Conservation (phyloP, 176 grass and related monocot species). For the Themeda triandra region DNA sequence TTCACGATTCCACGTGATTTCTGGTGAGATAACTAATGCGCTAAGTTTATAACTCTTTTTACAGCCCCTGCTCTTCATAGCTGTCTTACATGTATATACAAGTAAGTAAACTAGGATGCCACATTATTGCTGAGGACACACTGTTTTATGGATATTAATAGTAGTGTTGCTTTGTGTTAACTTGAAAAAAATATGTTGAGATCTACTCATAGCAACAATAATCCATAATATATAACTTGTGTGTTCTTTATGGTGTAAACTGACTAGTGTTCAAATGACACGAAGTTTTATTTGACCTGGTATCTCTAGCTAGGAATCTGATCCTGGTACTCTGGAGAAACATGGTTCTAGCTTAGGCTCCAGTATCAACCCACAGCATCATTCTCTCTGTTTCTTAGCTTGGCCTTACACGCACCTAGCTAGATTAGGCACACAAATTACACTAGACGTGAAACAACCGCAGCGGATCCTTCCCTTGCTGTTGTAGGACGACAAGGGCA, state of each 20-base stretch:
- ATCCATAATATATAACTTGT: not conserved
- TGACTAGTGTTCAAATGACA: not conserved
- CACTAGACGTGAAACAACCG: not conserved
- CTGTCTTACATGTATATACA: not conserved
- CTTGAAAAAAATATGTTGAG: not conserved
- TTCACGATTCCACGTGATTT: no score
- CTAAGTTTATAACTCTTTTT: not conserved
- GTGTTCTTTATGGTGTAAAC: not conserved
- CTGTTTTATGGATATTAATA: not conserved
- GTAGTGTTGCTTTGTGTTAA: not conserved
- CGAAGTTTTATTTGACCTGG: not conserved
- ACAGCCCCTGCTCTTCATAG: not conserved
- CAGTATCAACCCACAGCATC: not conserved
- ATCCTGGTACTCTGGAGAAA: not conserved
- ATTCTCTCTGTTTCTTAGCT: not conserved
- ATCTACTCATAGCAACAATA: not conserved
- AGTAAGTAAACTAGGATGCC: not conserved
- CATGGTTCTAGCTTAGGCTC: not conserved
- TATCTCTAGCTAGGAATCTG: not conserved
- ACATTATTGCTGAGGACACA: not conserved
- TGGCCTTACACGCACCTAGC: not conserved
- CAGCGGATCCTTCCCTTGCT: constrained; percentile 21
- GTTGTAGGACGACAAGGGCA: constrained; percentile 21
- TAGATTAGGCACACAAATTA: not conserved
- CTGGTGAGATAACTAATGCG: no score